Conservation (phyloP, 1,284 basidiomycete species). For the Vanrija humicola region DNA sequence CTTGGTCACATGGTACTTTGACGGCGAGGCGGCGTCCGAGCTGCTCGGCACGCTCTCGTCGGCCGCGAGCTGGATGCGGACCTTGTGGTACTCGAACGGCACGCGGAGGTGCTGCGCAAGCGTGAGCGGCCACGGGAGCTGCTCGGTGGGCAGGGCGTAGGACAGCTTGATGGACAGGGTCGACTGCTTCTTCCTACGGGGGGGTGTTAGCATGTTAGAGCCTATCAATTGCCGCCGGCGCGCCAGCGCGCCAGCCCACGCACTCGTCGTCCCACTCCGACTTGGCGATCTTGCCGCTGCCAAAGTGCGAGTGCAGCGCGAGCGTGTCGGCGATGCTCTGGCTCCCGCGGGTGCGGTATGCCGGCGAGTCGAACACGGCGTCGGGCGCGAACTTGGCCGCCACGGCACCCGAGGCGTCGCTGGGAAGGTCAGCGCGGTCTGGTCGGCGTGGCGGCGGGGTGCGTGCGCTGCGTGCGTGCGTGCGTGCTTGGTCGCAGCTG, state of each 20-base stretch:
- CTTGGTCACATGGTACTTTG: slow-evolving; percentile 34
- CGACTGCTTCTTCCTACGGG: slow-evolving; percentile 23
- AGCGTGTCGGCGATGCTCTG: slow-evolving; percentile 32
- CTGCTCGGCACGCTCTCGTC: slow-evolving; percentile 19
- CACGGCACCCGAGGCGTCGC: slow-evolving; percentile 19
- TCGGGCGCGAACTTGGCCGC: slow-evolving; percentile 35
- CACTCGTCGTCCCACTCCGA: slow-evolving; percentile 35
- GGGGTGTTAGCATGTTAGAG: too few species aligned
- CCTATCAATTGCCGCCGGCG: too few species aligned
- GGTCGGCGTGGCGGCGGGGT: background rate
- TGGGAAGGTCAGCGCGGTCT: background rate
- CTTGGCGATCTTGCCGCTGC: slow-evolving; percentile 20
- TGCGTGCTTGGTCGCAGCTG: too few species aligned
- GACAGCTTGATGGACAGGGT: slow-evolving; percentile 21
- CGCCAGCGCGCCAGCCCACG: slow-evolving; percentile 5
- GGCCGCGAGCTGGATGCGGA: slow-evolving; percentile 22
- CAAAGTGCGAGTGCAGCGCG: slow-evolving; percentile 18
- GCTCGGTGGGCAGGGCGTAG: slow-evolving; percentile 20
- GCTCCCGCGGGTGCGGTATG: slow-evolving; percentile 21
- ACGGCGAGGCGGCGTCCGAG: slow-evolving; percentile 13
- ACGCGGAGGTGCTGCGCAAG: slow-evolving; percentile 6
- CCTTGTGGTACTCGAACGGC: slow-evolving; percentile 13
- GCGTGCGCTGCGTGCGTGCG: too few species aligned
- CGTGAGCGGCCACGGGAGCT: slow-evolving; percentile 11
- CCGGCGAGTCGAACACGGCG: slow-evolving; percentile 20